Base-by-base conservation (phyloP, 805 yeast species). In the Starmerella lactis-condensi region DNA sequence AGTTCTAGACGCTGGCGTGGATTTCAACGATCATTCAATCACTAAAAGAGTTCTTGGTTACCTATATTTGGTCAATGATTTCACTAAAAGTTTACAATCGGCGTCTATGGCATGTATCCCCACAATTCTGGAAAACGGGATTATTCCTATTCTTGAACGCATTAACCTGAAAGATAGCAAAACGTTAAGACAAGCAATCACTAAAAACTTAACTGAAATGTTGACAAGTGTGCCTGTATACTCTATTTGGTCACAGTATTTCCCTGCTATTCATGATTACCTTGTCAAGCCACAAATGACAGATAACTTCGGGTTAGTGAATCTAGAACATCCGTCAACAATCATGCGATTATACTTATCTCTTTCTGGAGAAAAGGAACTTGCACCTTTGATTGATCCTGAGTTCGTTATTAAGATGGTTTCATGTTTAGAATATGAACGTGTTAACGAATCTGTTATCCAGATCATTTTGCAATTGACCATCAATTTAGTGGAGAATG, bases 241-340 rank as follows among this genome's bases (percentile, higher is more conserved):
- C 2, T 61, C 60, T 32, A 51, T 65, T 22, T 82, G 94, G 93
- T 37, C 31, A 3, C 38, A 46, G 5, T 54, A 57, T 6, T 62
- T 62, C 39, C 60, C 67, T 13, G 42, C 52, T 2, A 65, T 89
- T 9, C 75, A 66, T 45, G 48, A 52, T 3, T 47, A 57, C 16
- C 58, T 81, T 15, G 57, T 85, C 10, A 44, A 50, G 14, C 82
- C 92, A 6, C 66, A 91, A 45, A 58, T 89, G 42, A n/a, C n/a
- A n/a, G 58, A 38, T 1, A 57, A 62, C 9, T 85, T 85, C 51
- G 74, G 74, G 3, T 63, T 56, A 24, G 93, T 76, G 44, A 89
- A 85, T 49, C 57, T 75, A 20, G 91, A 81, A 47, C 81, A 75
- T 44, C 73, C 85, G 1, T 81, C 95, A 0, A 65, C 92, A 0